Evolutionary conservation across 129 eudicot species (phyloP).

Genomic region (Kitagawia praeruptora): DNA sequence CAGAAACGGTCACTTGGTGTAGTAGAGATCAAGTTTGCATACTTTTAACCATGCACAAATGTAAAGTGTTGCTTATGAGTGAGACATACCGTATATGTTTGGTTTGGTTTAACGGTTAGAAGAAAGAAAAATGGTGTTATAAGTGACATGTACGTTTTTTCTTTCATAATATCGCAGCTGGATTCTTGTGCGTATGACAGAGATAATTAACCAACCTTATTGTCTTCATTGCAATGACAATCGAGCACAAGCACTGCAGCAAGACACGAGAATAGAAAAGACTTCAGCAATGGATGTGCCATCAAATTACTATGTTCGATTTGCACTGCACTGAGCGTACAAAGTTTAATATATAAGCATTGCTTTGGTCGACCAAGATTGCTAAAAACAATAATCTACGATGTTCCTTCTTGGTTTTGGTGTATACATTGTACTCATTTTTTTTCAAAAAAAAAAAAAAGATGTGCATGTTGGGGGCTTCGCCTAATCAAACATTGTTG

Average conservation of each 20-base stretch:
- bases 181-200: background rate
- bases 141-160: background rate
- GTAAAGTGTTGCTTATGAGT: background rate
- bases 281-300: background rate
- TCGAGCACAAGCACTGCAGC: constrained; percentile 14
- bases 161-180: background rate
- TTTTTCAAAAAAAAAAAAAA: no score
- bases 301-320: background rate
- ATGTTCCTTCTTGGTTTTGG: background rate
- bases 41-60: background rate
- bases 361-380: background rate
- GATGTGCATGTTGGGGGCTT: constrained; percentile 1
- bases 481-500: background rate
- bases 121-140: background rate
- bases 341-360: background rate
- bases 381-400: background rate
- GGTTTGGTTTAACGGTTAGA: background rate
- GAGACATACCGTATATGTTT: background rate
- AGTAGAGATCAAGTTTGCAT: background rate
- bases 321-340: background rate
- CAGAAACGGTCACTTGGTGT: background rate
- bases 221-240: constrained; percentile 10
- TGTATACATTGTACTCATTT: background rate
- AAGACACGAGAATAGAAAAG: background rate
- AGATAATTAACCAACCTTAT: background rate